phyloP scores from a whole-genome alignment of 2,329 filamentous ascomycete genomes.

The Aspergillus phoenicis region DNA sequence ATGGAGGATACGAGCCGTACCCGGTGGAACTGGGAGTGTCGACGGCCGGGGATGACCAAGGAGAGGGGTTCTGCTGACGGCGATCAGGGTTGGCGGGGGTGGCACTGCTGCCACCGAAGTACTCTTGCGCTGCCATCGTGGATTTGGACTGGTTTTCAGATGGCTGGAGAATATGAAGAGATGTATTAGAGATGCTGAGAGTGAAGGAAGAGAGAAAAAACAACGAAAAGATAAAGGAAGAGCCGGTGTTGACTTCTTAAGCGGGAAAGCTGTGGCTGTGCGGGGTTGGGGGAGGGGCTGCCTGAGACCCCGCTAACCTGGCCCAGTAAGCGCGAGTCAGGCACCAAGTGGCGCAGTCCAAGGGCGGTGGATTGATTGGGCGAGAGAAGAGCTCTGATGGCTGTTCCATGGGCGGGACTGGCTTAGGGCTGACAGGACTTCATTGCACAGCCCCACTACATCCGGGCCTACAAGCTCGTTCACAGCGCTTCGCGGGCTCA shows the following conservation, averaged over 20 bases:
- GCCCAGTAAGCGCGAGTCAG: background rate
- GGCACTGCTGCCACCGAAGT: background rate
- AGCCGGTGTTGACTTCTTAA: background rate
- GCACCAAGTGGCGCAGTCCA: background rate
- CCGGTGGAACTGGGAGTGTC: background rate
- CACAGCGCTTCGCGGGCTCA: background rate
- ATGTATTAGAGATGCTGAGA: no score
- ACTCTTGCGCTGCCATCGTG: conserved; percentile 7
- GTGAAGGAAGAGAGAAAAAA: background rate
- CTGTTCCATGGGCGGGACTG: background rate
- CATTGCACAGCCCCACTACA: background rate
- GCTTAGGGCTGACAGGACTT: background rate
- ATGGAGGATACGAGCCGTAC: background rate
- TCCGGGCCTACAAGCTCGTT: background rate
- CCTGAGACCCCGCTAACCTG: conserved; percentile 1
- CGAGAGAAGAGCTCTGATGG: background rate
- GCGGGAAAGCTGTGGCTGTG: background rate
- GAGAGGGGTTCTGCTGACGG: conserved; percentile 1
- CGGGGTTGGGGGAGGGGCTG: background rate
- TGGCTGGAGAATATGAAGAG: no score
- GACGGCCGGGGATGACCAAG: conserved; percentile 1
- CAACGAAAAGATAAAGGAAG: background rate
- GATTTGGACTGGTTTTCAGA: no score
- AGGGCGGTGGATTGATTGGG: background rate
- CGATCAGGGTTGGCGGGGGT: background rate